Evolutionary conservation across 768 basidiomycete species (phyloP).

Genomic region (Trametes maxima): DNA sequence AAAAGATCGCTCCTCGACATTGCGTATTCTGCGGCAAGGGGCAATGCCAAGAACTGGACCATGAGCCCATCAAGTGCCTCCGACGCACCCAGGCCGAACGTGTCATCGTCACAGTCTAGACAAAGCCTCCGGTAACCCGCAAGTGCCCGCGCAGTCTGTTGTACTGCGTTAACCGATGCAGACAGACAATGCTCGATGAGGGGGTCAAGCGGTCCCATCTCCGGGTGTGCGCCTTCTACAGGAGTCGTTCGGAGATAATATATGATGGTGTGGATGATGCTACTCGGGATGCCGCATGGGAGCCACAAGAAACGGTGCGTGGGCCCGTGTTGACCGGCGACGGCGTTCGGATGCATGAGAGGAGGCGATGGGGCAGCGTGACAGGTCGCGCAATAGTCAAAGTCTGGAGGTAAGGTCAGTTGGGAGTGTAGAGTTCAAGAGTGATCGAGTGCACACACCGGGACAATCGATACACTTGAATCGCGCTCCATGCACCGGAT

Average conservation of each 20-base stretch:
- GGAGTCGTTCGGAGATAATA: background rate
- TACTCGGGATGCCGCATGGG: background rate
- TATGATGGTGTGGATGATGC: background rate
- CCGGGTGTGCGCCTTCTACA: background rate
- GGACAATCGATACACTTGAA: conserved; percentile 1
- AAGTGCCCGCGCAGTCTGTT: background rate
- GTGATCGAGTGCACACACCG: background rate
- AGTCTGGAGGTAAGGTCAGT: background rate
- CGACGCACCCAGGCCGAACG: background rate
- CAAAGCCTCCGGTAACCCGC: background rate
- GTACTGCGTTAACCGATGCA: background rate
- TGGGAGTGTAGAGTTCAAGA: background rate
- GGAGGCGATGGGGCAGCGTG: background rate
- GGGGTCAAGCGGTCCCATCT: background rate
- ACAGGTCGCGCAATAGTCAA: conserved; percentile 1
- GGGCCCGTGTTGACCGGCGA: background rate
- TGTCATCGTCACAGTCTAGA: background rate
- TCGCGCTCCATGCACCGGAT: background rate
- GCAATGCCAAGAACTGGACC: background rate
- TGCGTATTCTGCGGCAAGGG: background rate
- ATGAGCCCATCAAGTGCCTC: background rate
- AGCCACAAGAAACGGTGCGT: background rate
- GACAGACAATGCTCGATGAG: background rate
- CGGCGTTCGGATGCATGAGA: background rate
- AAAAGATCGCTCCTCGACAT: background rate